These are phyloP conservation scores for Xylariomycetidae sp. DNA, from an alignment of 2,329 filamentous ascomycete species.

Conservation along the genomic window DNA sequence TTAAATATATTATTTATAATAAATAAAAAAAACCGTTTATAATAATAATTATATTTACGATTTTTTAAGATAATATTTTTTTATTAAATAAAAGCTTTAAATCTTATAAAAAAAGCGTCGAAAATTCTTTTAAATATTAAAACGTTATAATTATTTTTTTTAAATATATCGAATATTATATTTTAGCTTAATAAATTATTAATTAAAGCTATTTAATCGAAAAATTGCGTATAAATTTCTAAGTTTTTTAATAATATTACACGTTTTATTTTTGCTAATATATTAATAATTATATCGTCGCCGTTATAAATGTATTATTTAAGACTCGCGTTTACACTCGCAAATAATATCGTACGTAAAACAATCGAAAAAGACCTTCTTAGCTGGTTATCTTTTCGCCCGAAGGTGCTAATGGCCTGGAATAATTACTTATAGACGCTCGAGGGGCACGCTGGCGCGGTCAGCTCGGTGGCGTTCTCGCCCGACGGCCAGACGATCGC, in stretches of 20 bases:
- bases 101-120: slow-evolving; percentile 2
- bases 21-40: background rate
- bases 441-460: slow-evolving; percentile 9
- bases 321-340: slow-evolving; percentile 26
- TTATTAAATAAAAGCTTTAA: slow-evolving; percentile 8
- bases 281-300: slow-evolving; percentile 19
- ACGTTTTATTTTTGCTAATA: slow-evolving; percentile 20
- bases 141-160: slow-evolving; percentile 5
- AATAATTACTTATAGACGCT: slow-evolving; percentile 12
- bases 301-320: slow-evolving; percentile 30
- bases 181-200: slow-evolving; percentile 3
- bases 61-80: slow-evolving; percentile 5
- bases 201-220: too few species aligned
- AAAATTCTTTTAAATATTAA: slow-evolving; percentile 13
- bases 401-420: slow-evolving; percentile 12
- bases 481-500: slow-evolving; percentile 7
- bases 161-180: background rate
- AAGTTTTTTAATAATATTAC: slow-evolving; percentile 20
- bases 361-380: slow-evolving; percentile 12
- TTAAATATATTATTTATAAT: slow-evolving; percentile 6
- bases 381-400: slow-evolving; percentile 9
- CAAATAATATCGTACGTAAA: slow-evolving; percentile 19
- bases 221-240: slow-evolving; percentile 2
- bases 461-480: slow-evolving; percentile 12
- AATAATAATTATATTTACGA: slow-evolving; percentile 2